Conservation (phyloP, 176 grass and related monocot genomes). For the Oryza coarctata region DNA sequence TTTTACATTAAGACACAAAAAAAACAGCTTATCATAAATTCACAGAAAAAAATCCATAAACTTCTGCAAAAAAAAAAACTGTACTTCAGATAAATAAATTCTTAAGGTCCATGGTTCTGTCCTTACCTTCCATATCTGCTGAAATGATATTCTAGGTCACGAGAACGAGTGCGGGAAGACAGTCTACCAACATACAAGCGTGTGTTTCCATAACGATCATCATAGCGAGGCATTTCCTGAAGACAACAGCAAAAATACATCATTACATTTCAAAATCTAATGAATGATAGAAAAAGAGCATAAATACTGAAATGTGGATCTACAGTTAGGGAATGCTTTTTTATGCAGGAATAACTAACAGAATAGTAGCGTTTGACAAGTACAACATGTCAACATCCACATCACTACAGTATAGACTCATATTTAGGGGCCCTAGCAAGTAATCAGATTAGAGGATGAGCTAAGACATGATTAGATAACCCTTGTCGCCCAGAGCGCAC, state of each 20-base stretch:
- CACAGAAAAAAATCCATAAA: background rate
- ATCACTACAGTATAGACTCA: background rate
- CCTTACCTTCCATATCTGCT: constrained; percentile 92
- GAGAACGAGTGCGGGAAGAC: constrained; percentile 70
- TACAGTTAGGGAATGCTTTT: background rate
- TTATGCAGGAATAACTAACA: background rate
- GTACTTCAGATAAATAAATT: background rate
- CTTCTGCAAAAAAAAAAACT: background rate
- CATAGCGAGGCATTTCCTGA: constrained; percentile 95
- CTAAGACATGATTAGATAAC: background rate
- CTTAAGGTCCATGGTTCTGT: background rate
- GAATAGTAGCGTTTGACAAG: background rate
- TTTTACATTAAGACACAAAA: background rate
- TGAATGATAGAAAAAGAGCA: background rate
- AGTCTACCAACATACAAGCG: constrained; percentile 89
- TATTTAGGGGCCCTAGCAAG: background rate
- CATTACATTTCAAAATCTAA: background rate
- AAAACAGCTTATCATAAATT: background rate
- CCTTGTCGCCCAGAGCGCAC: background rate
- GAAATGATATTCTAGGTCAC: constrained; percentile 89
- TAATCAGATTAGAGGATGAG: background rate
- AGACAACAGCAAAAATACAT: constrained; percentile 21
- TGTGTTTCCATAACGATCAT: constrained; percentile 67
- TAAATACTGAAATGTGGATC: background rate
- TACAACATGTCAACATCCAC: background rate